Conservation (phyloP, 306 rosid species). For the Ormosia semicastrata region DNA sequence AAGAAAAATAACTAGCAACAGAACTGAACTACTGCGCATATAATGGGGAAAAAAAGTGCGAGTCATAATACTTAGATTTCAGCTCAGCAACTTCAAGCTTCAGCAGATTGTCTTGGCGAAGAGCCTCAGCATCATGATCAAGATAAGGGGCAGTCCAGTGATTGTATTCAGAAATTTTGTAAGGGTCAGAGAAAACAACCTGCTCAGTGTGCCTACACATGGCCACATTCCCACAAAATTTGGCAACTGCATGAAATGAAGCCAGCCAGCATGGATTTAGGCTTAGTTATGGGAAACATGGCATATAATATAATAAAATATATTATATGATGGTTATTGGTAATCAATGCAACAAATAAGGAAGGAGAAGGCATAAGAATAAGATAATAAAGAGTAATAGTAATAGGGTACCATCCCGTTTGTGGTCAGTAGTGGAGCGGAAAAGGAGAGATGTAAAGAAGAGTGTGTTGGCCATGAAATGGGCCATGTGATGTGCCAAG, state of each 20-base stretch:
- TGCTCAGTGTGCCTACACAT: constrained; percentile 85
- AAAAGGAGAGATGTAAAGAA: constrained; percentile 68
- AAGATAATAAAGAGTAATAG: no score
- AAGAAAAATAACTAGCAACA: background rate
- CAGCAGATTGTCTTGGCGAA: constrained; percentile 59
- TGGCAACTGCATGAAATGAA: constrained; percentile 61
- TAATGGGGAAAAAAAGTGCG: background rate
- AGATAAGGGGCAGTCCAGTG: constrained; percentile 80
- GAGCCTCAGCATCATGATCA: constrained; percentile 70
- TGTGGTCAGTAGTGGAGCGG: constrained; percentile 62
- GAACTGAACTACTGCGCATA: background rate
- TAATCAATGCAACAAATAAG: no score
- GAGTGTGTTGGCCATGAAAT: constrained; percentile 62
- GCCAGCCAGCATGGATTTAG: constrained; percentile 5
- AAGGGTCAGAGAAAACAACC: constrained; percentile 96
- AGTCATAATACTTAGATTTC: constrained; percentile 55
- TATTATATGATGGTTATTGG: no score
- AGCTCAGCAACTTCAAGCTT: constrained; percentile 68
- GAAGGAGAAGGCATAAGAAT: no score
- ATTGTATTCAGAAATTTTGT: constrained; percentile 70
- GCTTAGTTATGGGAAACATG: no score
- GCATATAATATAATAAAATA: no score
- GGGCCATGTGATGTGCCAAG: constrained; percentile 61
- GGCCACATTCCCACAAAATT: constrained; percentile 88
- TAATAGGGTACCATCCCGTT: constrained; percentile 41